phyloP scores from a whole-genome alignment of 1,284 basidiomycete species.

The Schizopora paradoxa region DNA sequence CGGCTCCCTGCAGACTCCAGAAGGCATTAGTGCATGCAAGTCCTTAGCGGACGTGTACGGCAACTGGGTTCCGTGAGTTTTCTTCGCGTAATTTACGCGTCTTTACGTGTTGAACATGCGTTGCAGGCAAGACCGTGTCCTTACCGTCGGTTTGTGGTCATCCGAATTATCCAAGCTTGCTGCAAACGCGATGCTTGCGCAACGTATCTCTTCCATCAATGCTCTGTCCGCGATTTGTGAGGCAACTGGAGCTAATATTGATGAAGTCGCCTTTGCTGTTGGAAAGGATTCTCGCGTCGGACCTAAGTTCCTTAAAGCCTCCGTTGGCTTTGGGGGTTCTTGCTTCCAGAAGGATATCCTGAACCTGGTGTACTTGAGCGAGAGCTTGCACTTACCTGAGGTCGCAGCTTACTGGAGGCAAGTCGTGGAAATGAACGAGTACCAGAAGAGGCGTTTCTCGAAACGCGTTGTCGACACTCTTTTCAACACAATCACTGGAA shows the following conservation, averaged over 20 bases:
- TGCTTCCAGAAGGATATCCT: slow-evolving; percentile 99
- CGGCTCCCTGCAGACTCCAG: slow-evolving; percentile 85
- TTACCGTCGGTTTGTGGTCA: slow-evolving; percentile 97
- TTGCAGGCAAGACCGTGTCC: slow-evolving; percentile 65
- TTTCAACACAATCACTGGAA: slow-evolving; percentile 96
- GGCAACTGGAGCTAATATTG: slow-evolving; percentile 98
- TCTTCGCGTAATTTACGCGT: not conserved
- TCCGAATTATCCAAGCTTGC: slow-evolving; percentile 98
- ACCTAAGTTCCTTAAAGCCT: slow-evolving; percentile 92
- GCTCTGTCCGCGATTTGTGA: slow-evolving; percentile 98
- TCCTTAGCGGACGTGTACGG: slow-evolving; percentile 81
- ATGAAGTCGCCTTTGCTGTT: slow-evolving; percentile 94
- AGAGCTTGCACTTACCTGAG: slow-evolving; percentile 90
- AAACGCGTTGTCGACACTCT: slow-evolving; percentile 90
- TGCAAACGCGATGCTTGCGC: slow-evolving; percentile 97
- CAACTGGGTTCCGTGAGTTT: slow-evolving; percentile 89
- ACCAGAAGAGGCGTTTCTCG: slow-evolving; percentile 89
- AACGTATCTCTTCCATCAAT: slow-evolving; percentile 97
- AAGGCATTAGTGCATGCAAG: slow-evolving; percentile 78
- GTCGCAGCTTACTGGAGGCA: slow-evolving; percentile 98
- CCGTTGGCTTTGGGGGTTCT: slow-evolving; percentile 95
- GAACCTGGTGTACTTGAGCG: slow-evolving; percentile 95
- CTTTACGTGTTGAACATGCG: slow-evolving; percentile 10
- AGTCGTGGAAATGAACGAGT: slow-evolving; percentile 94
- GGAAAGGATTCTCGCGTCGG: slow-evolving; percentile 93